These are phyloP conservation scores for Aethionema arabicum DNA, from an alignment of 345 rosid species.

Conservation along the genomic window DNA sequence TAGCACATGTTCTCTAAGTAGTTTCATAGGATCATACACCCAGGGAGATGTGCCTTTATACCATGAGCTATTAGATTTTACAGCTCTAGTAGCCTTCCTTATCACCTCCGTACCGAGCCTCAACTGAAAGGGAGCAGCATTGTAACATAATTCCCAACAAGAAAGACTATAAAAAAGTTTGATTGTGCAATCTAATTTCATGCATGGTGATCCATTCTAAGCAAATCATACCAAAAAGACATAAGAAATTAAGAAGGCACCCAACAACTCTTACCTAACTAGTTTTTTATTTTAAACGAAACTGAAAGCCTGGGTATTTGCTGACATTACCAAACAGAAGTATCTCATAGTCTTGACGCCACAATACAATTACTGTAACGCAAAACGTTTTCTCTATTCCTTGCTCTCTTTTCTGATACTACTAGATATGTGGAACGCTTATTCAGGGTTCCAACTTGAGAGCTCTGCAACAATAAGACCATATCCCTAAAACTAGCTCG, in stretches of 20 bases:
- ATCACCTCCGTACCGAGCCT: conserved; percentile 6
- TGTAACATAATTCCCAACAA: background rate
- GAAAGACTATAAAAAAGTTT: conserved; percentile 1
- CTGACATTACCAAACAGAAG: background rate
- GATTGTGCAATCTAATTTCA: background rate
- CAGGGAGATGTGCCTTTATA: background rate
- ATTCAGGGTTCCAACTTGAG: background rate
- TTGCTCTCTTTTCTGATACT: conserved; percentile 19
- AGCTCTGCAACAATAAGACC: background rate
- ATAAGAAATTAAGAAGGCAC: background rate
- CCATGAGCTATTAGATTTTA: conserved; percentile 8
- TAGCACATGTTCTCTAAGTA: conserved; percentile 1
- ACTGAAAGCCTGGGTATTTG: no score
- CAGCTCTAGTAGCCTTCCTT: conserved; percentile 18
- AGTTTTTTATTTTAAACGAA: no score
- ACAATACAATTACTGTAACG: conserved; percentile 6
- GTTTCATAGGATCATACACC: conserved; percentile 3
- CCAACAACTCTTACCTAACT: no score
- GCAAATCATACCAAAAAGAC: conserved; percentile 2
- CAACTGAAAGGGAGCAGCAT: background rate
- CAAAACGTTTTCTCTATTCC: background rate
- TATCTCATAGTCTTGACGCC: background rate
- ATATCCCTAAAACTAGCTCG: background rate
- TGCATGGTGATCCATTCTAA: conserved; percentile 6
- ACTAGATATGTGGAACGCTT: background rate